Conservation (phyloP, 306 rosid genomes). For the Chamaecrista fasciculata region DNA sequence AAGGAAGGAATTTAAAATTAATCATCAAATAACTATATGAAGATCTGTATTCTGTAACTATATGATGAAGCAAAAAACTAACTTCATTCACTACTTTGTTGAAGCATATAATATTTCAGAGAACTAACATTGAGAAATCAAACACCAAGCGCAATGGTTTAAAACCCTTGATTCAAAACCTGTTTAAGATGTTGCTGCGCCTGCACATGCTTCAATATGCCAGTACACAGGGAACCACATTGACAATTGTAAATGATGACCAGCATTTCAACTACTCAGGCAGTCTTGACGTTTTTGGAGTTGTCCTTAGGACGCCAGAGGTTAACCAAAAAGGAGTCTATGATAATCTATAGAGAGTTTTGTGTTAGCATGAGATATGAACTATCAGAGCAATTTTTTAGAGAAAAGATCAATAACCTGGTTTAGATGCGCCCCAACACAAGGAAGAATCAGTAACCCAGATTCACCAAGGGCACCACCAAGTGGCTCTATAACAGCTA, state of each 20-base stretch:
- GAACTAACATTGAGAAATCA: background rate
- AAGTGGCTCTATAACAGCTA: conserved; percentile 89
- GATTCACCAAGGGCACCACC: conserved; percentile 83
- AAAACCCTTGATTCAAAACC: background rate
- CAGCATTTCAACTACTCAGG: conserved; percentile 28
- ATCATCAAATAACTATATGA: background rate
- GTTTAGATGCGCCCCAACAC: conserved; percentile 87
- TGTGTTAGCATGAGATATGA: conserved; percentile 31
- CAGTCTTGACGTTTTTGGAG: conserved; percentile 37
- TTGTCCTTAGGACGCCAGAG: conserved; percentile 48
- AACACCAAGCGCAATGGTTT: background rate
- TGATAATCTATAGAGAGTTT: conserved; percentile 49
- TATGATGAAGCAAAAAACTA: background rate
- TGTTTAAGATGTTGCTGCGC: background rate
- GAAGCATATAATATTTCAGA: background rate
- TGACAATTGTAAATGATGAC: background rate
- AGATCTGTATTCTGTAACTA: background rate
- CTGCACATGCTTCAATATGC: conserved; percentile 17
- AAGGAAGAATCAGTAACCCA: conserved; percentile 89
- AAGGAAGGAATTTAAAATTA: background rate
- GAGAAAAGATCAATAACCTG: conserved; percentile 51
- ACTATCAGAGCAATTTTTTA: background rate
- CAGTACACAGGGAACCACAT: background rate
- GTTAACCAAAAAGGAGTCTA: conserved; percentile 68
- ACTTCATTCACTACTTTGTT: background rate